Conservation (phyloP, 768 basidiomycete genomes). For the Trametes punicea region DNA sequence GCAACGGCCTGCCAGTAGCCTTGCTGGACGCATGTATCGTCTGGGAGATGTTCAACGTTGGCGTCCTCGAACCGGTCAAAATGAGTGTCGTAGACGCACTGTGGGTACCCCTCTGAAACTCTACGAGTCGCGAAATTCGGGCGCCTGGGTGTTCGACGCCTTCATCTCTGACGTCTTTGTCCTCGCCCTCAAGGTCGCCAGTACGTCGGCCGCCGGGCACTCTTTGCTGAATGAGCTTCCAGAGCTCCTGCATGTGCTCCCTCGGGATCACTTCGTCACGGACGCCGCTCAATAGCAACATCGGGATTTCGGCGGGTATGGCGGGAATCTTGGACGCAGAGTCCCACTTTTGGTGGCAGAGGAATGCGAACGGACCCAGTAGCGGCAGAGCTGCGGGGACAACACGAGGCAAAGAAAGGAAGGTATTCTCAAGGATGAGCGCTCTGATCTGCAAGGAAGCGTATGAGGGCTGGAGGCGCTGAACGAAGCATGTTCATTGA, state of each 20-base stretch:
- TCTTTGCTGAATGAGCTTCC: slow-evolving; percentile 48
- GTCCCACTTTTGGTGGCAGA: slow-evolving; percentile 89
- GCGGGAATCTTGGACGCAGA: slow-evolving; percentile 56
- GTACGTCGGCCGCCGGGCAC: slow-evolving; percentile 5
- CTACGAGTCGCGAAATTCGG: slow-evolving; percentile 21
- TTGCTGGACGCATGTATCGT: slow-evolving; percentile 32
- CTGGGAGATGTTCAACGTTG: slow-evolving; percentile 11
- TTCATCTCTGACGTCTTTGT: slow-evolving; percentile 17
- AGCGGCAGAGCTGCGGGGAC: slow-evolving; percentile 79
- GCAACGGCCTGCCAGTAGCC: slow-evolving; percentile 30
- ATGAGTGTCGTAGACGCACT: slow-evolving; percentile 24
- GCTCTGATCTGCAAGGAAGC: slow-evolving; percentile 54
- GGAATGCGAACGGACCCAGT: slow-evolving; percentile 68
- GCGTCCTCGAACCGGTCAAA: not conserved
- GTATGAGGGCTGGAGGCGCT: not conserved
- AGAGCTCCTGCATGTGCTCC: slow-evolving; percentile 72
- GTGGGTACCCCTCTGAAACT: slow-evolving; percentile 28
- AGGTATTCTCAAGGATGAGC: slow-evolving; percentile 91
- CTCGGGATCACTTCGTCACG: slow-evolving; percentile 72
- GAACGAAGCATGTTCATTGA: not conserved
- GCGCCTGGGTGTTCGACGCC: slow-evolving; percentile 5
- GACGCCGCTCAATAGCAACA: slow-evolving; percentile 78
- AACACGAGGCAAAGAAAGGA: slow-evolving; percentile 77
- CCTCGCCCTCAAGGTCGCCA: slow-evolving; percentile 7
- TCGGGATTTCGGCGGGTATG: slow-evolving; percentile 64